These are phyloP conservation scores for Calycina herbarum DNA, from an alignment of 2,329 filamentous ascomycete genomes.

Conservation along the genomic window DNA sequence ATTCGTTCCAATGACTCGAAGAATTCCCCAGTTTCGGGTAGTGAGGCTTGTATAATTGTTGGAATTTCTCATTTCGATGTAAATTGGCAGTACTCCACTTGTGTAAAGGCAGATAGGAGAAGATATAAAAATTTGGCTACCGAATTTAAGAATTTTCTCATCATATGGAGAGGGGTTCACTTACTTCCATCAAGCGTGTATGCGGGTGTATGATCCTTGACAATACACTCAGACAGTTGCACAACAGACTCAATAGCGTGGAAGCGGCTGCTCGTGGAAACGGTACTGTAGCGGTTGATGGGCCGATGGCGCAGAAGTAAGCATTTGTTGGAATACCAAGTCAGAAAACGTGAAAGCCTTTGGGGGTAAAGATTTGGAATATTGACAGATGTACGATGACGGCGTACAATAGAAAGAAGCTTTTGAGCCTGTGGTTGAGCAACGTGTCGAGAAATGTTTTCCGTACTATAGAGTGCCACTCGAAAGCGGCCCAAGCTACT, in stretches of 20 bases:
- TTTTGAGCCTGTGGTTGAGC: not conserved
- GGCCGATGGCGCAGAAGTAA: not conserved
- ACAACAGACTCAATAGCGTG: not conserved
- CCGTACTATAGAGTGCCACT: not conserved
- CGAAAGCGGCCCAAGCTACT: not conserved
- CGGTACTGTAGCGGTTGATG: too few species aligned
- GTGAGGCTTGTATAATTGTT: not conserved
- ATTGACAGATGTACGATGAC: not conserved
- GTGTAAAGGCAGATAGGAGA: not conserved
- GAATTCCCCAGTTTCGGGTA: not conserved
- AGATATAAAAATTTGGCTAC: not conserved
- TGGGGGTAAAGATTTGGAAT: not conserved
- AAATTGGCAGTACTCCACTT: not conserved
- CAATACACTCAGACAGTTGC: not conserved
- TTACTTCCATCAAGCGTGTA: not conserved
- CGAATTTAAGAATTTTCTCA: not conserved
- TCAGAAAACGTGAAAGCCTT: not conserved
- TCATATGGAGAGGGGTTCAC: not conserved
- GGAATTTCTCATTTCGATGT: not conserved
- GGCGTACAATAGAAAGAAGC: not conserved
- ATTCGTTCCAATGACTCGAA: not conserved
- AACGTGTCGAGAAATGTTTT: not conserved
- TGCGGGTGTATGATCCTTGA: not conserved
- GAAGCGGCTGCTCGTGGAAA: too few species aligned
- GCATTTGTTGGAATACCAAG: not conserved